A percentile compares a stretch with the other conserved stretches of the same genome.
phyloP scores from a whole-genome alignment of 2,329 filamentous ascomycete species.

The Venturia effusa region DNA sequence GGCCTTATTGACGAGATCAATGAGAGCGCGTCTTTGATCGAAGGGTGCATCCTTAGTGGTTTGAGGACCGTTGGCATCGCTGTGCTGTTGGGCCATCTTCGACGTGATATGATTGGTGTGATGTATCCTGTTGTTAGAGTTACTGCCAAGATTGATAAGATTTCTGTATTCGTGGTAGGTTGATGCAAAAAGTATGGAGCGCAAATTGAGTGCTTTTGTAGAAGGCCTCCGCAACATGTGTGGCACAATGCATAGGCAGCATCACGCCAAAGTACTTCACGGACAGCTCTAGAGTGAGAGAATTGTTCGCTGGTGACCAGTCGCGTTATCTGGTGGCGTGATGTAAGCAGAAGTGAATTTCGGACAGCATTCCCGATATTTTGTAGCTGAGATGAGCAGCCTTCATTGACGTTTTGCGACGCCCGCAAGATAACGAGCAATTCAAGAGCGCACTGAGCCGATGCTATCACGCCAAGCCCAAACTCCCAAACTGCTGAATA shows the following conservation, averaged over 20 bases:
- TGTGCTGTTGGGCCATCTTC: not conserved
- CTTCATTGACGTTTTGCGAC: not conserved
- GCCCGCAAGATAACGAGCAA: not conserved
- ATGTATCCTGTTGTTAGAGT: not conserved
- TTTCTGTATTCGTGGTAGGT: not conserved
- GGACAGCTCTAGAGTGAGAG: not conserved
- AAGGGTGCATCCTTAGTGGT: not conserved
- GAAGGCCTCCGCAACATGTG: not conserved
- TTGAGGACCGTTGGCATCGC: not conserved
- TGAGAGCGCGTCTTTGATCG: not conserved
- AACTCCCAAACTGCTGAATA: constrained; percentile 47
- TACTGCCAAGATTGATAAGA: not conserved
- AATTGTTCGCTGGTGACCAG: not conserved
- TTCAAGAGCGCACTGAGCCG: not conserved
- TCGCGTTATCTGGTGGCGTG: not conserved
- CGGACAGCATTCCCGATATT: not conserved
- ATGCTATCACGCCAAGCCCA: constrained; percentile 17
- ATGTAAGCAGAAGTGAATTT: not conserved
- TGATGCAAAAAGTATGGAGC: not conserved
- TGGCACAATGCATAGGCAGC: not conserved
- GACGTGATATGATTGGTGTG: not conserved
- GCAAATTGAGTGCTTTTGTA: not conserved
- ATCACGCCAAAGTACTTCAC: not conserved
- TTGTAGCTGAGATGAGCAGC: not conserved
- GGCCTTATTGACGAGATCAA: not conserved